Evolutionary conservation across 23 red algal species (phyloP).

Genomic region (Cyanidioschyzon merolae): DNA sequence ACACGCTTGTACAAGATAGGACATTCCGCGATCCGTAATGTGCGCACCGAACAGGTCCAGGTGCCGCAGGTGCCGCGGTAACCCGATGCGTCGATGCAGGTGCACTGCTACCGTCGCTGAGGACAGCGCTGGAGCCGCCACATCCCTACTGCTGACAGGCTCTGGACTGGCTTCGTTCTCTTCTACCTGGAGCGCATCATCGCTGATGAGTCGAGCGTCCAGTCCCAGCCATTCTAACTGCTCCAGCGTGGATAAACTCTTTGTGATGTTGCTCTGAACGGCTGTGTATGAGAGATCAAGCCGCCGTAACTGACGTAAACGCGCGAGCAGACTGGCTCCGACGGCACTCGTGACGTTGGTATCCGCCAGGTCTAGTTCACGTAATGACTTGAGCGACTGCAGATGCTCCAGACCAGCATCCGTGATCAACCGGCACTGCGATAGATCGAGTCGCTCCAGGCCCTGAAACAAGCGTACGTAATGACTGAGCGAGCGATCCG

Average conservation of each 20-base stretch:
- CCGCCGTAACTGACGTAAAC: neutral
- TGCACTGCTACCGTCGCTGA: neutral
- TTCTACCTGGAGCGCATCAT: slow-evolving; percentile 9
- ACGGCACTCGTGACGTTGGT: slow-evolving; percentile 17
- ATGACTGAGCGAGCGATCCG: slow-evolving; percentile 16
- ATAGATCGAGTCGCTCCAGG: slow-evolving; percentile 20
- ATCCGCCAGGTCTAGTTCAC: slow-evolving; percentile 19
- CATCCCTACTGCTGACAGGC: neutral
- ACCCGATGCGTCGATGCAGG: neutral
- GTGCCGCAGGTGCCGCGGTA: slow-evolving; percentile 12
- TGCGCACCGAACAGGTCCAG: slow-evolving; percentile 27
- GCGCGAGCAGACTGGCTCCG: neutral
- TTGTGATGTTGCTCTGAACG: neutral
- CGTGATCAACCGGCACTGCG: slow-evolving; percentile 11
- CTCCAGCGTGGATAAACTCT: neutral
- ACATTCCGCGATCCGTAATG: slow-evolving; percentile 17
- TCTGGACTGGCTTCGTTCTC: neutral
- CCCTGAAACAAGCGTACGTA: slow-evolving; percentile 14
- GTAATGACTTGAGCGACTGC: neutral
- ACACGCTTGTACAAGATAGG: neutral
- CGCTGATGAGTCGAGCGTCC: slow-evolving; percentile 18
- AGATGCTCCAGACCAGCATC: slow-evolving; percentile 27
- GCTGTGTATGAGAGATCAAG: slow-evolving; percentile 27
- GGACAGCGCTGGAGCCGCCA: neutral
- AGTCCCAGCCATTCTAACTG: slow-evolving; percentile 18